Evolutionary conservation across 768 basidiomycete species (phyloP), one percentile per base, ranked within the genome.

Genomic region (Kwoniella dendrophila): DNA sequence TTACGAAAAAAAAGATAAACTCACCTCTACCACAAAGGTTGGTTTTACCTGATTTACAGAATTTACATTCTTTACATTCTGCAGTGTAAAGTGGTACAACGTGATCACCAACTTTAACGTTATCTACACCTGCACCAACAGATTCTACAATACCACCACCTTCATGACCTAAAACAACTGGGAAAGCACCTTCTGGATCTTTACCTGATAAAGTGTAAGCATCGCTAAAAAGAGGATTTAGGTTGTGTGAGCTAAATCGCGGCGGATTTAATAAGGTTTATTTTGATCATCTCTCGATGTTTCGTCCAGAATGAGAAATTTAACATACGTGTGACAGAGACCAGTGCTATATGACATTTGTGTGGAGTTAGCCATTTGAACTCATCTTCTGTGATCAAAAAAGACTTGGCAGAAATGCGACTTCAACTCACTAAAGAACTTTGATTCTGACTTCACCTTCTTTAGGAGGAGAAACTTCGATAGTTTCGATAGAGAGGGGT

Each of bases 81-180:
- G 93, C 93, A 30, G 92, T 97, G 80, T 97, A 93, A 54, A 99
- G 85, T 20, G 96, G 96, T 67, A 99, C 86, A 71, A 98, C 96
- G 83, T 97, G 95, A 78, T 99, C 95, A 24, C 95, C 96, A 26
- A 84, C 83, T 70, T 84, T 82, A 40, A 89, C 88, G 68, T 79
- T 85, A 24, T 89, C 90, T n/a, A 99, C 96, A 34, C 91, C 92
- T 78, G 92, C 90, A 41, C 96, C 96, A 29, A 99, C 84, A n/a
- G 90, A 92, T 82, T 99, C 96, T 64, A 98, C 93, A 57, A 78
- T 51, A 63, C 77, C 77, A 30, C 77, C 77, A 45, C 77, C 77
- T 81, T 96, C 94, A 76, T 96, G 93, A 30, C 92, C 93, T 62
- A 97, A 86, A 74, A 97, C 92, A 67, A 90, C 87, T 36, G 92